Evolutionary conservation across 129 eudicot species (phyloP).

Genomic region (Helianthus annuus): DNA sequence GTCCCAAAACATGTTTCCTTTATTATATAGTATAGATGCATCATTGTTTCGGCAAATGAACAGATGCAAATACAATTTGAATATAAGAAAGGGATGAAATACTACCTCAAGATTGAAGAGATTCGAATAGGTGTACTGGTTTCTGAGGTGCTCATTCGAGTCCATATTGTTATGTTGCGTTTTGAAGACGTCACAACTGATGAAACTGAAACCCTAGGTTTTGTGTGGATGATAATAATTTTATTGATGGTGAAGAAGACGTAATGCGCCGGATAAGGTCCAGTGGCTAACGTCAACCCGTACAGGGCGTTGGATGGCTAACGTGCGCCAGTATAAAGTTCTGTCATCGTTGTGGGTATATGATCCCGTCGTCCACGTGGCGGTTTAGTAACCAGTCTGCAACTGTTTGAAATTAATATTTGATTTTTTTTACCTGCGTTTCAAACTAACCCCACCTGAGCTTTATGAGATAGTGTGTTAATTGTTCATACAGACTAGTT

Average conservation of each 20-base stretch:
- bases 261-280: slow-evolving; percentile 39
- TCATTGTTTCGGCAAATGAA: slow-evolving; percentile 1
- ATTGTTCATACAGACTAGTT: too few relatives aligned
- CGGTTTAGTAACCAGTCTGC: too few relatives aligned
- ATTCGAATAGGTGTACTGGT: slow-evolving; percentile 58
- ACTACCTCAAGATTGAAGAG: slow-evolving; percentile 94
- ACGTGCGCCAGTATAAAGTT: slow-evolving; percentile 10
- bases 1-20: too few relatives aligned
- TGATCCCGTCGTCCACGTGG: too few relatives aligned
- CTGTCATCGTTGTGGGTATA: too few relatives aligned
- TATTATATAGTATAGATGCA: too few relatives aligned
- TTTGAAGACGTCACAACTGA: background rate
- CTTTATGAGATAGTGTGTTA: too few relatives aligned
- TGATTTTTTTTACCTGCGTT: too few relatives aligned
- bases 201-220: slow-evolving; percentile 24
- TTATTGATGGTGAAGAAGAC: background rate
- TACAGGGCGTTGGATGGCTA: slow-evolving; percentile 18
- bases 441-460: too few relatives aligned
- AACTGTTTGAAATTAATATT: too few relatives aligned
- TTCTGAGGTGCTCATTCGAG: slow-evolving; percentile 11
- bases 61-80: slow-evolving; percentile 11
- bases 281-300: slow-evolving; percentile 26
- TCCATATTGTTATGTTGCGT: slow-evolving; percentile 49
- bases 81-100: slow-evolving; percentile 2
- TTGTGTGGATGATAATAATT: background rate